phyloP scores from a whole-genome alignment of 163 green algal species.

The Volvox carteri region DNA sequence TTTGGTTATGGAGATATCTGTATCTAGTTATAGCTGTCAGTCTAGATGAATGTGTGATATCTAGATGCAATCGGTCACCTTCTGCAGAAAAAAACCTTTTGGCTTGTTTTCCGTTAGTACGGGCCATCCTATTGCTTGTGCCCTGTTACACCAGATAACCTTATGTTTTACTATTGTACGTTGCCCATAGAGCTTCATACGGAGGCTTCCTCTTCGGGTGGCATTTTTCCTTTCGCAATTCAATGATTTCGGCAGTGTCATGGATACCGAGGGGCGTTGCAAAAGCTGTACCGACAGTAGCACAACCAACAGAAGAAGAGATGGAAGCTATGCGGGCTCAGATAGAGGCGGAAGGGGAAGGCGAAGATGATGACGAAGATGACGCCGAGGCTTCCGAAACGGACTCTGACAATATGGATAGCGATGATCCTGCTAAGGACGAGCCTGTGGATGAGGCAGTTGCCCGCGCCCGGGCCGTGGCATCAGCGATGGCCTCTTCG shows the following conservation, averaged over 20 bases:
- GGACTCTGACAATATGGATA: conserved; percentile 56
- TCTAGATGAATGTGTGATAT: no score
- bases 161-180: not conserved
- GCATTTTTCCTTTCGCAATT: not conserved
- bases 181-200: no score
- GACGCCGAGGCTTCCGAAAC: conserved; percentile 58
- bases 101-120: not conserved
- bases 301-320: conserved; percentile 79
- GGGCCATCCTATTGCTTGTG: no score
- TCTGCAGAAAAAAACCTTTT: no score
- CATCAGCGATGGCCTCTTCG: conserved; percentile 48
- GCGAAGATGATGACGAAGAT: conserved; percentile 28
- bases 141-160: not conserved
- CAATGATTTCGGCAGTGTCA: conserved; percentile 89
- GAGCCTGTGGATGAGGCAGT: conserved; percentile 44
- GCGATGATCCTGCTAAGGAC: conserved; percentile 57
- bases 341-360: conserved; percentile 34
- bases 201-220: no score
- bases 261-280: conserved; percentile 88
- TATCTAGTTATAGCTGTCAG: no score
- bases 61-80: no score
- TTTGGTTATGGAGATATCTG: no score
- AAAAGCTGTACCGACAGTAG: conserved; percentile 74
- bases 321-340: conserved; percentile 69
- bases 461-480: conserved; percentile 52